A percentile compares a stretch with the other conserved stretches of the same genome.
phyloP scores from a whole-genome alignment of 1,284 basidiomycete species.

The Marasmius tenuissimus region DNA sequence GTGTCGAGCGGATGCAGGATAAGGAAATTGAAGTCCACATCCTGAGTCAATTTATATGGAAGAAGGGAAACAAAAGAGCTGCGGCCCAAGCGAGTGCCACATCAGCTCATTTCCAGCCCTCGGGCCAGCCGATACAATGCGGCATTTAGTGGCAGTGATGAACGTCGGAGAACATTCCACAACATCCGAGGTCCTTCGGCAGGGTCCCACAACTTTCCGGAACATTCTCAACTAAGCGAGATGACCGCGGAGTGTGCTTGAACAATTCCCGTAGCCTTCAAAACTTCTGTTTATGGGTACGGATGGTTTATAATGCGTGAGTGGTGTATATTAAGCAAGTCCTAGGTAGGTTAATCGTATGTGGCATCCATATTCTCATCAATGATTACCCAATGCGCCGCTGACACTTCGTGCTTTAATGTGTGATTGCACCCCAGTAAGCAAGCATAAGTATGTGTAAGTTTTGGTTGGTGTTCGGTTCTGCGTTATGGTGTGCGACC shows the following conservation, averaged over 20 bases:
- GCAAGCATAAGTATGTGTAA: too few relatives aligned
- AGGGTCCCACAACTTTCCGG: not conserved
- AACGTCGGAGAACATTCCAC: not conserved
- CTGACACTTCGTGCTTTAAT: not conserved
- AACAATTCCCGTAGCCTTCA: not conserved
- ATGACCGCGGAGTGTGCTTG: not conserved
- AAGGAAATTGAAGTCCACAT: not conserved
- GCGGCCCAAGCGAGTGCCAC: not conserved
- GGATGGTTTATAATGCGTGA: not conserved
- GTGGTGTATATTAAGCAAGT: slow-evolving; percentile 1
- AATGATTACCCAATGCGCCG: not conserved
- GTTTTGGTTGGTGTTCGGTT: too few relatives aligned
- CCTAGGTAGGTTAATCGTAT: not conserved
- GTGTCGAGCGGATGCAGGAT: not conserved
- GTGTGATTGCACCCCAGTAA: not conserved
- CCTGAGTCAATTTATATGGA: not conserved
- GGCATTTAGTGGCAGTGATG: not conserved
- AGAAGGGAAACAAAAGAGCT: not conserved
- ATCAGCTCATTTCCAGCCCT: not conserved
- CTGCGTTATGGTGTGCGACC: too few relatives aligned
- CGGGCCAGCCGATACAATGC: not conserved
- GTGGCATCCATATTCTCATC: not conserved
- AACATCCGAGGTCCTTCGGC: not conserved
- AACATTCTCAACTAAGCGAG: not conserved
- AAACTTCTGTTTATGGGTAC: not conserved